Evolutionary conservation across 1,284 basidiomycete genomes (phyloP), one percentile per base, ranked within the genome.

Genomic region (Boletus sp.): DNA sequence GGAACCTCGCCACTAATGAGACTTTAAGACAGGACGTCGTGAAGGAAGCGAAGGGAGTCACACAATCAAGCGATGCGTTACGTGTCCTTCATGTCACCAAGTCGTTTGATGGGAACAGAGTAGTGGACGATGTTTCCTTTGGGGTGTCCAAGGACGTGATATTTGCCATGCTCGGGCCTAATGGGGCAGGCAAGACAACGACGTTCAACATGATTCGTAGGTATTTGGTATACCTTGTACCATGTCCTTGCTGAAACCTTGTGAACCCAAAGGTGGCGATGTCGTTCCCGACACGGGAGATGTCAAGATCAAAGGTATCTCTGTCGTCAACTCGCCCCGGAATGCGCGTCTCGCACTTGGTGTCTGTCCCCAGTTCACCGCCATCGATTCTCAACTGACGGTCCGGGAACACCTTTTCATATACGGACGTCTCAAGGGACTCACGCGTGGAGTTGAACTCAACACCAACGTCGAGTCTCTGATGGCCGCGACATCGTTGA

Each of bases 331-430:
- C 30, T 78, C 86, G 59, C 83, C 89, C 0, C 83, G 83, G 38
- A 78, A 74, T 6, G 89, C 91, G 33, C 81, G 89, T 50, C 80
- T 87, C 7, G 80, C 83, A 7, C 82, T 93, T 10, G 91, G 91
- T 3, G 89, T 93, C 46, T 93, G 90, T 69, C 91, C 91, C 0
- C 91, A 94, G 66, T 91, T 92, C 75, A 91, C 91, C 7, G 91
- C 91, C 0, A 90, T 93, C 60, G 92, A 93, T 64, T 78, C 84
- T 8, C 85, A 91, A 64, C 75, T 94, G 52, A 93, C 88, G 5
- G 91, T 93, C 19, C 80, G 85, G 31, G 88, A 94, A 70, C 91
- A 94, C 68, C 77, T 94, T 40, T 62, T 81, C 37, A 79, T 89
- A 19, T 90, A 90, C 57, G 88, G 87, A 4, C 80, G 83, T 23